Conservation (phyloP, 495 filamentous ascomycete species). For the Talaromyces ruber region DNA sequence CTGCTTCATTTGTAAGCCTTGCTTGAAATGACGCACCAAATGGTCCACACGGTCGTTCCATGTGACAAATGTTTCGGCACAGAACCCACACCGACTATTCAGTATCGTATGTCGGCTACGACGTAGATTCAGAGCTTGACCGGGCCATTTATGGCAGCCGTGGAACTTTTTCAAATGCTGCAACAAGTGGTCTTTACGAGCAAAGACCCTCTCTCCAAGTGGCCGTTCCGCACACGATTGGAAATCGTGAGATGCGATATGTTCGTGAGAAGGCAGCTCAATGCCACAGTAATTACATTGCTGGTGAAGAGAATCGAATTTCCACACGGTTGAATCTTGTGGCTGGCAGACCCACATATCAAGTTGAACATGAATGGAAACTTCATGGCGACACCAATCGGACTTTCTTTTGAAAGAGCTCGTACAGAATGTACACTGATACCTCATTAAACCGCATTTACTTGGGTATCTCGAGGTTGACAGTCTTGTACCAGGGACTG, state of each 20-base stretch:
- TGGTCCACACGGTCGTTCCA: conserved; percentile 59
- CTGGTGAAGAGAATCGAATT: conserved; percentile 7
- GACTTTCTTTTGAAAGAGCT: conserved; percentile 75
- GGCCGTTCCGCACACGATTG: conserved; percentile 58
- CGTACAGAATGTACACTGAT: conserved; percentile 79
- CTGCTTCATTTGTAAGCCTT: conserved; percentile 56
- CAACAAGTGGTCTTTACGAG: conserved; percentile 74
- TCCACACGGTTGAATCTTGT: neutral
- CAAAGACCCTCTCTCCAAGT: conserved; percentile 61
- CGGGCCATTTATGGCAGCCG: conserved; percentile 47
- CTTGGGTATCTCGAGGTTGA: conserved; percentile 23
- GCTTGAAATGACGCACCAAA: conserved; percentile 60
- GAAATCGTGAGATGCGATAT: conserved; percentile 66
- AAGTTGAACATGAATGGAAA: conserved; percentile 65
- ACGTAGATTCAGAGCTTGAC: conserved; percentile 62
- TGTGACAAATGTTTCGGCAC: conserved; percentile 46
- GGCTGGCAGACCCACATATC: conserved; percentile 75
- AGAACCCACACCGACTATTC: conserved; percentile 65
- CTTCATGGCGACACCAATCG: conserved; percentile 81
- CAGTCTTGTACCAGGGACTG: neutral
- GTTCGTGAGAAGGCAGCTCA: conserved; percentile 46
- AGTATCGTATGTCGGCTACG: conserved; percentile 50
- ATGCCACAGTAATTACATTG: conserved; percentile 63
- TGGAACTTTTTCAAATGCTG: conserved; percentile 79
- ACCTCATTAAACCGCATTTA: conserved; percentile 30